Base-by-base conservation (phyloP, 441 rosid species). In the Bruguiera hainesii region DNA sequence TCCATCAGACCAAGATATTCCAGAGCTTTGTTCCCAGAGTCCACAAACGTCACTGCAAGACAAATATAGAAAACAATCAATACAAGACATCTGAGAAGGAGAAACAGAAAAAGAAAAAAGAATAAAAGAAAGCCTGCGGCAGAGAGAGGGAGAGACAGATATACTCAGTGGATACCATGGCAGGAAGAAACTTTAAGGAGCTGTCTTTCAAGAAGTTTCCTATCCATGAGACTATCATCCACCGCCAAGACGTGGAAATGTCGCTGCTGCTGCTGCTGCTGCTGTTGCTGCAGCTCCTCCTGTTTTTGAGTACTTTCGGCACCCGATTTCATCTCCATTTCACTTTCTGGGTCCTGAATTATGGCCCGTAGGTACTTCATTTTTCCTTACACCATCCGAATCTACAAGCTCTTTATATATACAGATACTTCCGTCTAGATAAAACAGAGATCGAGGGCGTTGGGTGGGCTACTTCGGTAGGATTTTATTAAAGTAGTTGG, bases 21-120 rank as follows among this genome's bases (percentile, higher is more conserved):
- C 70, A 91, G 78, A 62, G 97, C 97, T 73, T 91, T 89, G 29
- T 79, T 80, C 21, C 85, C 97, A 63, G 97, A 91, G 60, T 91
- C 97, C 50, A 89, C 96, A 20, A 80, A 83, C 3, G 97, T 90
- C 30, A 90, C 97, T 89, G 84, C 64, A 60, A 66, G 58, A 23
- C 7, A 49, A 33, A 19, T 3, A 10, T 9, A 63, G 57, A 68
- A 11, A 55, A 49, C 15, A 29, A 42, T 16, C 19, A 55, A 2
- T 51, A 28, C 19, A 58, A 0, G 55, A 26, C 49, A 49, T 51
- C 10, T 23, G 37, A 5, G 55, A 51, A 11, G 23, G 26, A 52
- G 26, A 21, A 8, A 19, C 1, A 23, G 1, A 15, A 19, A 5
- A 3, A 2, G 3, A 28, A 56, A 20, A 23, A 53, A n/a, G 5